Evolutionary conservation across 257 asterid genomes (phyloP).

Genomic region (Nyctanthes arbortristis): DNA sequence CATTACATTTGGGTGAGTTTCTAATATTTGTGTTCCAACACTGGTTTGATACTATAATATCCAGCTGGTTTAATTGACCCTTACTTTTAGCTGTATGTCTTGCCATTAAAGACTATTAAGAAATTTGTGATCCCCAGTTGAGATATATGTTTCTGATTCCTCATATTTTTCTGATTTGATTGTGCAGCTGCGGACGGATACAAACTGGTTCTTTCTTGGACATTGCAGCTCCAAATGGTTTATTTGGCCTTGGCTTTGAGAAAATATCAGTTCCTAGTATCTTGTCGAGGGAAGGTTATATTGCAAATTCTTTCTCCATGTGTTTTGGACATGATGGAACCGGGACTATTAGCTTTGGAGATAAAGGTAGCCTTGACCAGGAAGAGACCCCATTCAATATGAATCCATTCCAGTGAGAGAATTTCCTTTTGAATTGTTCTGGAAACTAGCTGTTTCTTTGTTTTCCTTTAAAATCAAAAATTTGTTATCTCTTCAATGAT

Average conservation of each 20-base stretch:
- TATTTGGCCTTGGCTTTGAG: constrained; percentile 83
- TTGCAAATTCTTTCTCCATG: constrained; percentile 81
- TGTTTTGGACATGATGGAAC: constrained; percentile 78
- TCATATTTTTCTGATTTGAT: constrained; percentile 23
- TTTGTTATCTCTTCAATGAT: constrained; percentile 14
- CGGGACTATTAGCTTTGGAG: constrained; percentile 80
- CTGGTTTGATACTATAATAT: constrained; percentile 10
- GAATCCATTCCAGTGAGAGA: constrained; percentile 63
- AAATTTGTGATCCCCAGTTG: background rate
- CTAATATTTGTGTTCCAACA: constrained; percentile 23
- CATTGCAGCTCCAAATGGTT: constrained; percentile 82
- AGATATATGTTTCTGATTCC: background rate
- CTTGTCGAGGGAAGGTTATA: constrained; percentile 59
- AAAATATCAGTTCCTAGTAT: constrained; percentile 83
- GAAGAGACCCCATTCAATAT: constrained; percentile 71
- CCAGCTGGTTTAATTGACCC: background rate
- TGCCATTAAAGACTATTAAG: background rate
- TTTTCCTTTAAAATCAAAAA: background rate
- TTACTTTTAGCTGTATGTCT: constrained; percentile 1
- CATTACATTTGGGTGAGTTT: constrained; percentile 79
- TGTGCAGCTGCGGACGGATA: constrained; percentile 77
- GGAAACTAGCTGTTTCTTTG: constrained; percentile 1
- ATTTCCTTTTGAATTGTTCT: background rate
- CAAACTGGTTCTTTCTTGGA: constrained; percentile 84
- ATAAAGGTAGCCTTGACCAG: constrained; percentile 80